A percentile compares a stretch with the other conserved stretches of the same genome.
These are phyloP conservation scores for Xanthoconium purpureum DNA, from an alignment of 768 basidiomycete species.

Conservation along the genomic window DNA sequence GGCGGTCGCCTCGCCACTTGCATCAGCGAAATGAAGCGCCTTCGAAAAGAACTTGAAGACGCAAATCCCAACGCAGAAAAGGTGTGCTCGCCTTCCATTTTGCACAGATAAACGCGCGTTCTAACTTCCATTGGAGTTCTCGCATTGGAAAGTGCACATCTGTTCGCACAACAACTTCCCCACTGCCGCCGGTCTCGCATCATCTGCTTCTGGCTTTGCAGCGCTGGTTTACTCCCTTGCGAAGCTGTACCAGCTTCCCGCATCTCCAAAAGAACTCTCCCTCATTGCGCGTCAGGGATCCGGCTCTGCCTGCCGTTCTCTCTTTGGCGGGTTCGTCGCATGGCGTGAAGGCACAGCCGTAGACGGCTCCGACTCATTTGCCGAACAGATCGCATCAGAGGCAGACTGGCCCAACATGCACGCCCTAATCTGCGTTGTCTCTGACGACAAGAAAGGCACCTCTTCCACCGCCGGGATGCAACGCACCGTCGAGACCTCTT, in stretches of 20 bases:
- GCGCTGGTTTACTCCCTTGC: slow-evolving; percentile 90
- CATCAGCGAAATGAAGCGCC: slow-evolving; percentile 79
- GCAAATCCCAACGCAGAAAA: slow-evolving; percentile 61
- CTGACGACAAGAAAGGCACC: slow-evolving; percentile 94
- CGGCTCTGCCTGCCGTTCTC: slow-evolving; percentile 95
- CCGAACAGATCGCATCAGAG: slow-evolving; percentile 80
- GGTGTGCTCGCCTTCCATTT: slow-evolving; percentile 37
- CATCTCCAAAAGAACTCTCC: slow-evolving; percentile 78
- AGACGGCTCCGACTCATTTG: slow-evolving; percentile 83
- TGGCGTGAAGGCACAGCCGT: slow-evolving; percentile 63
- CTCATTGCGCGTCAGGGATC: slow-evolving; percentile 96
- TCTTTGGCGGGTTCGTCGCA: slow-evolving; percentile 95
- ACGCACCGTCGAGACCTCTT: slow-evolving; percentile 88
- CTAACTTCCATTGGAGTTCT: slow-evolving; percentile 15
- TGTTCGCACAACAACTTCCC: slow-evolving; percentile 98
- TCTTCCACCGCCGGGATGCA: slow-evolving; percentile 97
- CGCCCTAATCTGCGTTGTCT: slow-evolving; percentile 96
- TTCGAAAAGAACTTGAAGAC: slow-evolving; percentile 74
- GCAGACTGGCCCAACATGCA: slow-evolving; percentile 94
- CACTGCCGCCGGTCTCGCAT: slow-evolving; percentile 96
- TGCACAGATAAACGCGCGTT: not conserved
- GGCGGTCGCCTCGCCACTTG: slow-evolving; percentile 80
- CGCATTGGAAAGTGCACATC: slow-evolving; percentile 71
- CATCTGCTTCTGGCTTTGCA: slow-evolving; percentile 95
- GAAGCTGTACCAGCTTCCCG: slow-evolving; percentile 77